Evolutionary conservation across 495 filamentous ascomycete species (phyloP), one percentile per base, ranked within the genome.

Genomic region (Neurospora intermedia): DNA sequence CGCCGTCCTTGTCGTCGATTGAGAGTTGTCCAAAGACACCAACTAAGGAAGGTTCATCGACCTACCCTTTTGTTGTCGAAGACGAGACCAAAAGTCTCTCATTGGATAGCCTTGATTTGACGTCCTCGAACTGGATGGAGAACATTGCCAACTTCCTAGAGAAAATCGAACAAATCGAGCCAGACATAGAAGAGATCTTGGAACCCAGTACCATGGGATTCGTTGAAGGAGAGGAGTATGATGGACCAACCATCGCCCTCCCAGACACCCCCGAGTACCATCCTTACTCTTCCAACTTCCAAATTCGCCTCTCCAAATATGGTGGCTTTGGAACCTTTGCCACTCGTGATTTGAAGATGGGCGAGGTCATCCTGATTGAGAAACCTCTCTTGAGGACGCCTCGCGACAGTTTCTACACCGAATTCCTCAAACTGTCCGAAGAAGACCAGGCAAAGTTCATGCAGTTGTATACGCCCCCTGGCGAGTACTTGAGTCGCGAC

Each of bases 241-340:
- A 66, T 0, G 54, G 27, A 31, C 54, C 27, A 0, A 1, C 4
- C 0, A 66, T 66, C 1, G 27, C 54, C 54, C 0, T 66, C 0
- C 54, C 54, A 0, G 54, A 66, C 54, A 66, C 54, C 0, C 15
- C 54, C 6, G 54, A 66, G 0, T 66, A 66, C 27, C 54, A 66
- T 0, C 15, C 54, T 4, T 66, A 8, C 18, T 38, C 43, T 1
- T 45, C 76, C 1, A 75, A 73, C 35, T 75, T 82, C 45, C 62
- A 78, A 15, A 70, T 83, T 9, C 73, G 70, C 31, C 71, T 73
- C 11, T 81, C 80, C 13, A 35, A 5, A 0, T 66, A 75, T 0
- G 80, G 81, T 15, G 82, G 82, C 0, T 46, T 77, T 15, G 82
- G 82, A 4, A 77, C 73, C 4, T 82, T 83, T 43, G 79, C 82